phyloP scores from a whole-genome alignment of 805 yeast genomes.

The Teunomyces stri region DNA sequence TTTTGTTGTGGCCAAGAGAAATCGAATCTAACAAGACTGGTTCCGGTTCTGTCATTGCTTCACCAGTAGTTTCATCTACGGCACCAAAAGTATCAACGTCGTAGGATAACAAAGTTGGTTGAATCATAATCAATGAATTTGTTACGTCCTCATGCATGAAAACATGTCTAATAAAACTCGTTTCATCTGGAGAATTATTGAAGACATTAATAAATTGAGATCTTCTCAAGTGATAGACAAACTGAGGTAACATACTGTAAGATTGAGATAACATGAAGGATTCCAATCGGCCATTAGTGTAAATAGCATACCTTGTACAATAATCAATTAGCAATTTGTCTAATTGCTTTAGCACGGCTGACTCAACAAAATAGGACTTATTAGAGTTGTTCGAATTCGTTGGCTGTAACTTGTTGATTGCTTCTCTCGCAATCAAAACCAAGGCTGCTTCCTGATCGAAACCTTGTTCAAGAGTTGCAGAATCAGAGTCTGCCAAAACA shows the following conservation, averaged over 20 bases:
- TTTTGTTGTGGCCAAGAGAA: conserved; percentile 56
- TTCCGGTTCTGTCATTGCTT: conserved; percentile 46
- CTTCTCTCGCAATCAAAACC: conserved; percentile 56
- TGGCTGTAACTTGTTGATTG: conserved; percentile 40
- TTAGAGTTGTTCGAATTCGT: conserved; percentile 12
- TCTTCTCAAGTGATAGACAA: conserved; percentile 64
- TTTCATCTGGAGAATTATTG: conserved; percentile 72
- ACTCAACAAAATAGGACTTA: conserved; percentile 17
- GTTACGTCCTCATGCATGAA: conserved; percentile 60
- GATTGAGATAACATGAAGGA: conserved; percentile 50
- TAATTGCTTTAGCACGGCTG: conserved; percentile 45
- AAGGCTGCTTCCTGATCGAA: conserved; percentile 74
- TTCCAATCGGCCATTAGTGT: conserved; percentile 43
- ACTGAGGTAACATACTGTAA: conserved; percentile 61
- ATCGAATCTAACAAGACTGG: conserved; percentile 64
- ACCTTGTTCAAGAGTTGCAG: conserved; percentile 40
- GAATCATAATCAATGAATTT: conserved; percentile 64
- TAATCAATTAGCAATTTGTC: conserved; percentile 48
- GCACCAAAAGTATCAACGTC: conserved; percentile 45
- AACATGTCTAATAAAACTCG: conserved; percentile 61
- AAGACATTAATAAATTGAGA: conserved; percentile 65
- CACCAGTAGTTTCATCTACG: conserved; percentile 27
- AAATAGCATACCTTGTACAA: conserved; percentile 48
- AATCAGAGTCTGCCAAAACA: conserved; percentile 39
- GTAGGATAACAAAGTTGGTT: conserved; percentile 62